phyloP scores from a whole-genome alignment of 148 eudicot genomes.

The Rhododendron vialii region DNA sequence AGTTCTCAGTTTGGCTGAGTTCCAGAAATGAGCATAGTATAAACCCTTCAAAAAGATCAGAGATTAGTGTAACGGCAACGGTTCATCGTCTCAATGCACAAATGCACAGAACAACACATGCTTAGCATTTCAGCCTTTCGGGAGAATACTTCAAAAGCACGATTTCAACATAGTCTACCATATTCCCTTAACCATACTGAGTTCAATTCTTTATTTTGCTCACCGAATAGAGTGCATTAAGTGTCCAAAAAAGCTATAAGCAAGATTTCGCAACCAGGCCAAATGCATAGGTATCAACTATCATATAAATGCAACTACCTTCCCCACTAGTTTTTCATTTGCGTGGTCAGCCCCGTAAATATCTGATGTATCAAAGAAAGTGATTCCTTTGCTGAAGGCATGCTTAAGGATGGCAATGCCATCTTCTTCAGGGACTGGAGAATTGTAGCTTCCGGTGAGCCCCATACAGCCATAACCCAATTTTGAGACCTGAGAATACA shows the following conservation, averaged over 20 bases:
- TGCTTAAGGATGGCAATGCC: constrained; percentile 47
- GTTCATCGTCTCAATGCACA: not conserved
- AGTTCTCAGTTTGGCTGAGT: not conserved
- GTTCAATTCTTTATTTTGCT: no score
- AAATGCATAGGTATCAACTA: not conserved
- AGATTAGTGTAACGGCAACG: not conserved
- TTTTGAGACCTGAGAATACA: constrained; percentile 40
- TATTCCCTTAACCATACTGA: not conserved
- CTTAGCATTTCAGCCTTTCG: not conserved
- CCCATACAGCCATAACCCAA: constrained; percentile 60
- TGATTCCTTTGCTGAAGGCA: constrained; percentile 54
- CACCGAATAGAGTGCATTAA: not conserved
- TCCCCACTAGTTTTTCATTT: constrained; percentile 60
- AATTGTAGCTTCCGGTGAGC: constrained; percentile 37
- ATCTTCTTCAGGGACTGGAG: constrained; percentile 44
- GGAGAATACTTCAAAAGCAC: not conserved
- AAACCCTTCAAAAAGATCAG: no score
- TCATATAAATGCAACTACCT: constrained; percentile 36
- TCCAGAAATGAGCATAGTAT: not conserved
- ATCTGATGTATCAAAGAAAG: constrained; percentile 69
- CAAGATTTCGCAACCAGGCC: not conserved
- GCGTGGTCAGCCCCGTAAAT: constrained; percentile 46
- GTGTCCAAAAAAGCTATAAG: not conserved
- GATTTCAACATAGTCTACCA: not conserved
- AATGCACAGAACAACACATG: not conserved